Evolutionary conservation across 495 filamentous ascomycete species (phyloP).

Genomic region (Aspergillus bertholletiae): DNA sequence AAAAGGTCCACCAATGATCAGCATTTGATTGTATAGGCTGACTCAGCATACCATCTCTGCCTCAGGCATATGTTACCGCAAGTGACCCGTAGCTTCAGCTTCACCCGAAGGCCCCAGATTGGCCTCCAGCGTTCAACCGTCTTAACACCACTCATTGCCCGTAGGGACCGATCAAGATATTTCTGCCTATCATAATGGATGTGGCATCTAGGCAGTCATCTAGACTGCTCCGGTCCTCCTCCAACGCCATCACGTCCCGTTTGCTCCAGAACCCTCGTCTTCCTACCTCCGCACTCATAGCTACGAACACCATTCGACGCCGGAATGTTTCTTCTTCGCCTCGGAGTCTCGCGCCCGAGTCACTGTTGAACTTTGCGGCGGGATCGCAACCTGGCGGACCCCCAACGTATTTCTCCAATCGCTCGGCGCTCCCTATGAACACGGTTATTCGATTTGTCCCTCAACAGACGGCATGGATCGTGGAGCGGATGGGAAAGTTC

Average conservation of each 20-base stretch:
- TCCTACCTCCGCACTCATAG: slow-evolving; percentile 16
- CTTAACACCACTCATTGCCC: slow-evolving; percentile 1
- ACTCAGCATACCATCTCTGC: slow-evolving; percentile 8
- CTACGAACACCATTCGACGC: slow-evolving; percentile 22
- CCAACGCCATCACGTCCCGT: slow-evolving; percentile 1
- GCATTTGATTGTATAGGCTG: neutral
- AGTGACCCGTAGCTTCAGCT: slow-evolving; percentile 16
- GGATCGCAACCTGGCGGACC: slow-evolving; percentile 23
- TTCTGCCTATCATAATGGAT: slow-evolving; percentile 32
- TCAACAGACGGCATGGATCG: slow-evolving; percentile 98
- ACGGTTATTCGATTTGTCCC: slow-evolving; percentile 96
- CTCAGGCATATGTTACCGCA: slow-evolving; percentile 22
- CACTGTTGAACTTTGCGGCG: slow-evolving; percentile 20
- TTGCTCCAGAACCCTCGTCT: slow-evolving; percentile 14
- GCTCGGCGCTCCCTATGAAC: slow-evolving; percentile 74
- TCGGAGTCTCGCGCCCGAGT: slow-evolving; percentile 32
- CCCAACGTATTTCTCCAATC: slow-evolving; percentile 56
- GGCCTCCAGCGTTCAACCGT: slow-evolving; percentile 8
- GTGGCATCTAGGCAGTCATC: slow-evolving; percentile 35
- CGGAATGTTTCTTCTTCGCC: slow-evolving; percentile 34
- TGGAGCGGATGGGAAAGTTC: slow-evolving; percentile 98
- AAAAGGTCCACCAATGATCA: neutral
- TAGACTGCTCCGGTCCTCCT: slow-evolving; percentile 32
- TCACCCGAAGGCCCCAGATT: slow-evolving; percentile 11
- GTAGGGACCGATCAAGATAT: neutral